Conservation (phyloP, 164 flowering plant species). For the Sedum album region DNA sequence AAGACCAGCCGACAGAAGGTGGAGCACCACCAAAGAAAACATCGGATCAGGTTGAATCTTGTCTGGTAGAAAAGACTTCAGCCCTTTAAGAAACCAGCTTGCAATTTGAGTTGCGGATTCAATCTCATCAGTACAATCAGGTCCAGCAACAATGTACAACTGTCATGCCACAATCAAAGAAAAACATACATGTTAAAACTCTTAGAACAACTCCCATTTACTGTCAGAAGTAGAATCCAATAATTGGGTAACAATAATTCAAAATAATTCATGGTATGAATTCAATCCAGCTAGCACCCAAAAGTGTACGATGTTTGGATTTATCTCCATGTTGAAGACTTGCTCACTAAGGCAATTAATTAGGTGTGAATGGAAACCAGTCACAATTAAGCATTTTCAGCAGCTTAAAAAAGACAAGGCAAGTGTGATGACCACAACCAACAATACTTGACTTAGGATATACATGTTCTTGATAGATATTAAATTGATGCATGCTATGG, state of each 20-base stretch:
- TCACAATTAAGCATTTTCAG: neutral
- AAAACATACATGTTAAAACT: no score
- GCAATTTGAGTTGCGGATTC: constrained; percentile 39
- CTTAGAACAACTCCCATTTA: no score
- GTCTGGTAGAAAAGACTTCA: constrained; percentile 36
- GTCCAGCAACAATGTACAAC: constrained; percentile 48
- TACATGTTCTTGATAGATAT: no score
- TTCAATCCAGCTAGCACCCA: neutral
- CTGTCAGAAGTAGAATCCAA: no score
- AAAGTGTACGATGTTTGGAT: neutral
- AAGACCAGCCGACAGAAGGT: no score
- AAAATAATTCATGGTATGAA: neutral
- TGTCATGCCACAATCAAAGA: constrained; percentile 9
- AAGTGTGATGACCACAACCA: neutral
- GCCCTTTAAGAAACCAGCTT: constrained; percentile 53
- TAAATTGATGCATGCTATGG: neutral
- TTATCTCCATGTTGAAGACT: neutral
- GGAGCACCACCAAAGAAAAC: no score
- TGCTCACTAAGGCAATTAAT: neutral
- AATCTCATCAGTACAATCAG: constrained; percentile 49
- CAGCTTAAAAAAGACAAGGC: neutral
- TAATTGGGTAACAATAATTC: no score
- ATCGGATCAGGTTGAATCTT: constrained; percentile 33
- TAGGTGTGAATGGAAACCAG: neutral
- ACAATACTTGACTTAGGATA: neutral